phyloP scores from a whole-genome alignment of 176 grass and related monocot genomes.

The Aegilops longissima region DNA sequence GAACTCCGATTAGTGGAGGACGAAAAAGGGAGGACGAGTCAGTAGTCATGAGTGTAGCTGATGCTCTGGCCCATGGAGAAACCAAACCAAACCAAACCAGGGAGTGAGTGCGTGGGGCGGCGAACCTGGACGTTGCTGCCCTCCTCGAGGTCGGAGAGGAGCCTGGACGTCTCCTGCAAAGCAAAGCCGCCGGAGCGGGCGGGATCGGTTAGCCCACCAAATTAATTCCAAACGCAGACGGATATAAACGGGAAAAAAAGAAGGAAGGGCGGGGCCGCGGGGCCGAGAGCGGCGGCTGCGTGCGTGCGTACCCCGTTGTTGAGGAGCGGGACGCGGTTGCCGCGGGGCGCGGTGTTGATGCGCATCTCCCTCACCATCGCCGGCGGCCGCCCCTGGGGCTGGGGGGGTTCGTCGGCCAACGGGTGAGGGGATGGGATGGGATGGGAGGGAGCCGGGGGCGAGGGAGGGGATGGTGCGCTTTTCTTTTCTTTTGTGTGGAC shows the following conservation, averaged over 20 bases:
- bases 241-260: not conserved
- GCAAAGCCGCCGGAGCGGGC: not conserved
- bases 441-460: not conserved
- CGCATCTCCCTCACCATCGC: conserved; percentile 55
- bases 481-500: not conserved
- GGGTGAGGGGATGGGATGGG: not conserved
- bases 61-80: not conserved
- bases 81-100: not conserved
- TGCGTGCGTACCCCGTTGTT: conserved; percentile 34
- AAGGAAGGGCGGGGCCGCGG: not conserved
- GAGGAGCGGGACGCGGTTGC: conserved; percentile 50
- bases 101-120: not conserved
- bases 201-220: not conserved
- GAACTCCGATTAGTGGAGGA: not conserved
- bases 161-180: conserved; percentile 59
- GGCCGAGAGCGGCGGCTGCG: not conserved
- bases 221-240: not conserved
- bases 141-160: conserved; percentile 74
- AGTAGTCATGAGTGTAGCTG: not conserved
- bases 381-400: not conserved
- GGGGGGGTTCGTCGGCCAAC: not conserved
- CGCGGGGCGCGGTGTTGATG: conserved; percentile 48
- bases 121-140: conserved; percentile 76
- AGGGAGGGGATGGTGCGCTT: not conserved
- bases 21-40: not conserved